Percentiles rank a stretch among this genome's conserved stretches.
phyloP scores from a whole-genome alignment of 2,329 filamentous ascomycete species.

The Monosporascus ibericus region DNA sequence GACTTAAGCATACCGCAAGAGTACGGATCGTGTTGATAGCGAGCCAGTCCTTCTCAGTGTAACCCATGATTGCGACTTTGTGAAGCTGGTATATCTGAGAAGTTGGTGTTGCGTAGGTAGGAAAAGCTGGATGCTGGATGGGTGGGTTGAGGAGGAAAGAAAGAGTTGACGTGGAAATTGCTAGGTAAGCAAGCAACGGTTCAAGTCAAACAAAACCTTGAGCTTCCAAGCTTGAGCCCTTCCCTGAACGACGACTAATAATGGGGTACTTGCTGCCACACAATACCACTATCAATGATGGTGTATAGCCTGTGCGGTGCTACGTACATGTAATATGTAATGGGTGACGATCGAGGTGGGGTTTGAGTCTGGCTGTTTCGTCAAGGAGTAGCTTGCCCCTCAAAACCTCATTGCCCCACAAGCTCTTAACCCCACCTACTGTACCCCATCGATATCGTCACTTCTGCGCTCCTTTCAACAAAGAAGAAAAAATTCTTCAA shows the following conservation, averaged over 20 bases:
- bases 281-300: too few relatives aligned
- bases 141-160: conserved; percentile 1
- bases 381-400: neutral
- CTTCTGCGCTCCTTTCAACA: too few relatives aligned
- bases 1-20: conserved; percentile 70
- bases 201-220: too few relatives aligned
- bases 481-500: too few relatives aligned
- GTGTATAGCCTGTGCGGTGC: neutral
- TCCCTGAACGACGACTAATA: too few relatives aligned
- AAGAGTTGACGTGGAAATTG: conserved; percentile 1
- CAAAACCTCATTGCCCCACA: neutral
- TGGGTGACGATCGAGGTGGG: neutral
- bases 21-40: conserved; percentile 98
- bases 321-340: neutral
- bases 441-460: neutral
- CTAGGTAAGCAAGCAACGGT: too few relatives aligned
- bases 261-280: too few relatives aligned
- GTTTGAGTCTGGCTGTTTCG: neutral
- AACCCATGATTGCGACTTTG: conserved; percentile 66
- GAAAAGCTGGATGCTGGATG: neutral
- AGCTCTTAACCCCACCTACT: neutral
- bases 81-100: conserved; percentile 10
- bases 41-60: conserved; percentile 79
- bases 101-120: neutral
- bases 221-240: too few relatives aligned